Evolutionary conservation across 2,329 filamentous ascomycete genomes (phyloP), one percentile per base, ranked within the genome.

Genomic region (Fusarium staphyleae): DNA sequence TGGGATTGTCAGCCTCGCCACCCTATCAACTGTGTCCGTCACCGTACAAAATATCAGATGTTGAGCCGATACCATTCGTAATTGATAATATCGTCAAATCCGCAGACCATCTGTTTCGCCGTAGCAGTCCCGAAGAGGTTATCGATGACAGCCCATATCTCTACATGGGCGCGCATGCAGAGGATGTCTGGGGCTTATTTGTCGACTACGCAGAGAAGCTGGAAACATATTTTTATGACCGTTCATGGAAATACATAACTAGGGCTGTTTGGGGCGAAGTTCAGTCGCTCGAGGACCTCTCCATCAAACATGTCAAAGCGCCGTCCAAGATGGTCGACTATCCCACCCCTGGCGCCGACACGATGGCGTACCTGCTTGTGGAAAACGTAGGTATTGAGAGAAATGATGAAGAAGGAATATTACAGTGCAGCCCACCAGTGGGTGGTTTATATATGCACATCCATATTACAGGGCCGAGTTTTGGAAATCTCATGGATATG

Each of bases 81-180:
- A 48, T 34, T 3, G 29, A 54, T 6, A 53, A 52, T 22, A 56
- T 57, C 6, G 71, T 68, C 30, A 62, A 53, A 5, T 71, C 71
- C 12, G 57, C 68, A 3, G 48, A 47, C 2, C 67, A 74, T 14
- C 66, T 74, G 6, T 70, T 73, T 42, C 53, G 51, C 4, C 46
- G 52, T 10, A 74, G 72, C 51, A 72, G 70, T 33, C 72, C 72
- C 3, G 72, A 74, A 29, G 72, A 74, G 59, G 41, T 66, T 1
- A 46, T 51, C 6, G 36, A 55, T 3, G 22, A 39, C 1, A 65
- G 64, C 13, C 57, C 63, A 1, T 67, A 68, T 50, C 74, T 78
- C 46, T 83, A 78, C 66, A 77, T 83, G 70, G 74, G 76, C 24
- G 68, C 68, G 0, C 72, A 84, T 55, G 73, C 77, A 5, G 78